Base-by-base conservation (phyloP, 208 protist species). In the Trypanosoma cruzi region DNA sequence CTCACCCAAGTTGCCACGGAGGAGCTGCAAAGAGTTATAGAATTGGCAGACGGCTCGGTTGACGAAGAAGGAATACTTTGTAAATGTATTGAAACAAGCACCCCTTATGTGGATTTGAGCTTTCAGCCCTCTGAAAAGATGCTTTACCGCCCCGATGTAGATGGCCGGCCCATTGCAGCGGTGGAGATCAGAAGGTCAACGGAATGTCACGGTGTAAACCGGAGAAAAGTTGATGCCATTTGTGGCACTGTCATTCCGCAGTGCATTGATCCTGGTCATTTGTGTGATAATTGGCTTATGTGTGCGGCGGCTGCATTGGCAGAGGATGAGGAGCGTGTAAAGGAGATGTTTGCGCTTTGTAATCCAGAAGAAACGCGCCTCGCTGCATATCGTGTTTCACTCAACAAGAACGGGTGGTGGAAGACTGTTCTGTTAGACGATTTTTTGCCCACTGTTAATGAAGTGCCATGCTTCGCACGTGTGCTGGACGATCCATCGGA, bases 261-360 rank as follows among this genome's bases (percentile, higher is more conserved):
- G 31, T 75, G 80, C 71, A 68, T 83, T 29, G 73, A 68, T 54
- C 34, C 57, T n/a, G 78, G 75, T 18, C 10, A 55, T 37, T 54
- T 93, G 26, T 84, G 84, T 11, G 79, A 93, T 67, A 81, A 73
- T 44, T 93, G 81, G 80, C 70, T 93, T 16, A 68, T 87, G 55
- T 83, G 77, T 44, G 79, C 84, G 4, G 65, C 86, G 55, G 82
- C 84, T 18, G 74, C 71, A 28, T 73, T 88, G 28, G 75, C 83
- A 0, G 82, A 90, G 63, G 62, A 73, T 62, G 69, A 60, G 14
- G 46, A 73, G 29, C 50, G 64, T 40, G 73, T 88, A 24, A 64
- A 75, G 36, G 73, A 78, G 56, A 68, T 89, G 40, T 84, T 88
- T 52, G 29, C 55, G 26, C 18, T 68, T 5, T 34, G 37, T 14